These are phyloP conservation scores for Helicostylum pulchrum DNA, from an alignment of 192 early-diverging fungal species.

Conservation along the genomic window DNA sequence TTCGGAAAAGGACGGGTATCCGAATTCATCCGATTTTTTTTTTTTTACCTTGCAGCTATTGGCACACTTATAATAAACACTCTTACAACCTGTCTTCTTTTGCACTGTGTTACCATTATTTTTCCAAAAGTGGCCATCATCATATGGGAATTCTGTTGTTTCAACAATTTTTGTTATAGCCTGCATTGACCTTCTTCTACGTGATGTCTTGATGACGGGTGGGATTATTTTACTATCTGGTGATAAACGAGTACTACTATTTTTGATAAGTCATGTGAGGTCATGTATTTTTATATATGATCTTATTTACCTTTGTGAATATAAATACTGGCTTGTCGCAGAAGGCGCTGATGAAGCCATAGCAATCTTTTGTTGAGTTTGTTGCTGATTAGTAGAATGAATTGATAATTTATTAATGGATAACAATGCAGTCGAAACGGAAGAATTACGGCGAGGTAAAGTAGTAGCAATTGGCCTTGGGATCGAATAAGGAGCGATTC, in stretches of 20 bases:
- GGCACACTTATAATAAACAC: constrained; percentile 59
- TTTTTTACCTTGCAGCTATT: constrained; percentile 49
- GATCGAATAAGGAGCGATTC: constrained; percentile 7
- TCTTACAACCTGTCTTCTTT: constrained; percentile 55
- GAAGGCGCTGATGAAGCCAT: not conserved
- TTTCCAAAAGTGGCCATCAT: constrained; percentile 53
- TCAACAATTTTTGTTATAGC: constrained; percentile 58
- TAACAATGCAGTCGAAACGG: not conserved
- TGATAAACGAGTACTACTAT: constrained; percentile 1
- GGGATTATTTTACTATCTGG: not conserved
- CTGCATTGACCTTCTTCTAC: constrained; percentile 56
- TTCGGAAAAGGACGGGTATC: not conserved
- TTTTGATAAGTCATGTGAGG: not conserved
- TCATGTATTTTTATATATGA: not conserved
- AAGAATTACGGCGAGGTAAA: not conserved
- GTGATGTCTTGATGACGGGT: not conserved
- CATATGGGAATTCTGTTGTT: constrained; percentile 43
- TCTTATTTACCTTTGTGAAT: not conserved
- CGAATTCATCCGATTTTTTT: constrained; percentile 1
- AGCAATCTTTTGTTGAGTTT: not conserved
- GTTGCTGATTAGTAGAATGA: not conserved
- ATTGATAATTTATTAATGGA: constrained; percentile 8
- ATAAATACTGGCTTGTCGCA: not conserved
- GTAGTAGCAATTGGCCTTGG: not conserved
- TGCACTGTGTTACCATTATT: constrained; percentile 61